These are phyloP conservation scores for Suillus lakei DNA, from an alignment of 768 basidiomycete genomes.

Conservation along the genomic window DNA sequence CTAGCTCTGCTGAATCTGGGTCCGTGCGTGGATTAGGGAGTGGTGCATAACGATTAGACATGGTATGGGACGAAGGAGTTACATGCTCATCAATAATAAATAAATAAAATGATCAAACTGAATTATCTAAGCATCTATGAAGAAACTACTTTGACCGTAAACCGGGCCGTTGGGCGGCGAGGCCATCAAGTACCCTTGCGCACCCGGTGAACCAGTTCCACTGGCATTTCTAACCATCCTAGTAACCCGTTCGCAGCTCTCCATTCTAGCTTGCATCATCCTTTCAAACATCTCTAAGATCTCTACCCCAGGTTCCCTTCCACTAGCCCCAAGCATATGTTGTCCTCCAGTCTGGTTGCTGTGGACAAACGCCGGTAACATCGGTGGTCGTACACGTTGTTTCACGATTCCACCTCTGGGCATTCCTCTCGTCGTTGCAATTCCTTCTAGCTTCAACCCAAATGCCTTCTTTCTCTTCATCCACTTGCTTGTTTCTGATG, in stretches of 20 bases:
- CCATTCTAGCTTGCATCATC: conserved; percentile 76
- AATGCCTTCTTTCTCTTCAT: conserved; percentile 62
- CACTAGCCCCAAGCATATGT: conserved; percentile 32
- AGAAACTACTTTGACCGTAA: conserved; percentile 7
- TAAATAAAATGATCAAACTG: neutral
- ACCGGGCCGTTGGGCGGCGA: neutral
- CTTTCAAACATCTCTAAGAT: conserved; percentile 72
- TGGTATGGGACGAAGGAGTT: conserved; percentile 18
- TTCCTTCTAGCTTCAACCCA: conserved; percentile 54
- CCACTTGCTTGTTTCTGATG: conserved; percentile 45
- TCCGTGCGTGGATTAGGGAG: conserved; percentile 62
- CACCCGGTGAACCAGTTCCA: conserved; percentile 18
- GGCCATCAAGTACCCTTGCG: neutral
- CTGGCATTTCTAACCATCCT: conserved; percentile 56
- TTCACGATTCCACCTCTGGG: conserved; percentile 32
- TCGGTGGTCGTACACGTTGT: conserved; percentile 36
- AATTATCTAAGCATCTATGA: neutral
- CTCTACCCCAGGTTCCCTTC: conserved; percentile 48
- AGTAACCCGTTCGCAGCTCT: conserved; percentile 72
- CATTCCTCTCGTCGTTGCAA: conserved; percentile 34
- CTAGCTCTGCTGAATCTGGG: conserved; percentile 66
- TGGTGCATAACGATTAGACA: conserved; percentile 70
- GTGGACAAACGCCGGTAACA: conserved; percentile 27
- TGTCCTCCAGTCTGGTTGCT: conserved; percentile 3
- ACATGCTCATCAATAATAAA: neutral